A percentile compares a stretch with the other conserved stretches of the same genome.
These are phyloP conservation scores for Dichotomopilus funicola DNA, from an alignment of 2,329 filamentous ascomycete species.

Conservation along the genomic window DNA sequence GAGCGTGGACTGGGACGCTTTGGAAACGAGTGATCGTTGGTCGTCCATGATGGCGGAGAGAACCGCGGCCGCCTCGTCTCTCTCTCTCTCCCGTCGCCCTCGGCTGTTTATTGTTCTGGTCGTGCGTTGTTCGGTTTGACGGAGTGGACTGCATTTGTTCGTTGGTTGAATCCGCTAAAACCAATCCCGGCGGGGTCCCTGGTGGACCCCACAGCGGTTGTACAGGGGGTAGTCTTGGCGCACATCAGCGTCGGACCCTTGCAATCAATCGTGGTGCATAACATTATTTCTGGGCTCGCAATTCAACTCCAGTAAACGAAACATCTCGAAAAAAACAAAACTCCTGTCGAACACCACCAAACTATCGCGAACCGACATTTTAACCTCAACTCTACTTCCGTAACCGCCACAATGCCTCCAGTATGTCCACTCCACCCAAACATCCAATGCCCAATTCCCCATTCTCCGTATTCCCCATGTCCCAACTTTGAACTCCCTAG, in stretches of 20 bases:
- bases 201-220: neutral
- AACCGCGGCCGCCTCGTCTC: neutral
- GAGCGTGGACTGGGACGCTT: constrained; percentile 48
- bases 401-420: constrained; percentile 43
- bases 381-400: neutral
- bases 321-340: neutral
- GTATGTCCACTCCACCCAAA: constrained; percentile 32
- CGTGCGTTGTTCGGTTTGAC: neutral
- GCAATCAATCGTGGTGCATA: neutral
- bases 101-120: neutral
- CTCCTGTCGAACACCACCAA: neutral
- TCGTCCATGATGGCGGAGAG: constrained; percentile 28
- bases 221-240: constrained; percentile 12
- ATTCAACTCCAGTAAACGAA: neutral
- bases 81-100: neutral
- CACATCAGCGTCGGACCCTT: constrained; percentile 5
- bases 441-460: constrained; percentile 20
- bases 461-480: constrained; percentile 20
- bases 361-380: neutral
- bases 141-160: constrained; percentile 13
- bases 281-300: neutral
- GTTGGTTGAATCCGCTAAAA: constrained; percentile 2
- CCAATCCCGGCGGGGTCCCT: neutral
- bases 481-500: neutral
- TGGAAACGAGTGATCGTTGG: constrained; percentile 30